Evolutionary conservation across 192 early-diverging fungal genomes (phyloP).

Genomic region (Geranomyces variabilis): DNA sequence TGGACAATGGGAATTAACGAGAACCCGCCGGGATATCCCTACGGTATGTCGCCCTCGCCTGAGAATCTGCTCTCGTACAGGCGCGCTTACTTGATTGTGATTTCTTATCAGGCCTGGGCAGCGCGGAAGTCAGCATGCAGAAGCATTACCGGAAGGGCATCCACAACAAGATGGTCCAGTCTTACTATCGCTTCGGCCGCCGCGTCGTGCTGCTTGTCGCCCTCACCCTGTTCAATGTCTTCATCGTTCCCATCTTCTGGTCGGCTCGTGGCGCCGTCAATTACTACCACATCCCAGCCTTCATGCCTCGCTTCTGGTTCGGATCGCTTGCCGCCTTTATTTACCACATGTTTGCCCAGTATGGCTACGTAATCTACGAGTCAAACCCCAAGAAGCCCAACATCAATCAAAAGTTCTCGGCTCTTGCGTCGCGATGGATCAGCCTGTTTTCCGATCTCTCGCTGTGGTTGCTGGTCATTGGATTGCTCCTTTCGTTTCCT

Average conservation of each 20-base stretch:
- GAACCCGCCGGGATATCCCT: slow-evolving; percentile 33
- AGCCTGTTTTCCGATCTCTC: slow-evolving; percentile 12
- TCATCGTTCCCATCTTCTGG: slow-evolving; percentile 29
- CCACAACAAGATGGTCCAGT: slow-evolving; percentile 30
- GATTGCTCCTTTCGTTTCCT: slow-evolving; percentile 25
- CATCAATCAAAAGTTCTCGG: slow-evolving; percentile 22
- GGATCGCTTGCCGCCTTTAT: slow-evolving; percentile 32
- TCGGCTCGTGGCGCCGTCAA: slow-evolving; percentile 23
- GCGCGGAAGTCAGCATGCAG: slow-evolving; percentile 23
- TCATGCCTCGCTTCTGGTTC: slow-evolving; percentile 36
- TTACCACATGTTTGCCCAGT: slow-evolving; percentile 36
- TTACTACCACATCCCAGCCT: slow-evolving; percentile 32
- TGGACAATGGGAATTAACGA: slow-evolving; percentile 29
- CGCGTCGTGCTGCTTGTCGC: slow-evolving; percentile 27
- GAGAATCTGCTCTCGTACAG: too few species aligned
- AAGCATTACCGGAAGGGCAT: slow-evolving; percentile 31
- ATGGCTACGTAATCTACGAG: slow-evolving; percentile 36
- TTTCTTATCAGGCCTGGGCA: slow-evolving; percentile 13
- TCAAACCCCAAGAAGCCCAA: neutral
- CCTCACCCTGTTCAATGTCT: slow-evolving; percentile 23
- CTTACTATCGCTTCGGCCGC: slow-evolving; percentile 37
- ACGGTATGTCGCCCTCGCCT: slow-evolving; percentile 7
- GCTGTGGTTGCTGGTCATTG: slow-evolving; percentile 21
- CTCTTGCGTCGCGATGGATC: slow-evolving; percentile 30
- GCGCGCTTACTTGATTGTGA: too few species aligned